Base-by-base conservation (phyloP, 2,329 filamentous ascomycete species). In the Talaromyces pinophilus region DNA sequence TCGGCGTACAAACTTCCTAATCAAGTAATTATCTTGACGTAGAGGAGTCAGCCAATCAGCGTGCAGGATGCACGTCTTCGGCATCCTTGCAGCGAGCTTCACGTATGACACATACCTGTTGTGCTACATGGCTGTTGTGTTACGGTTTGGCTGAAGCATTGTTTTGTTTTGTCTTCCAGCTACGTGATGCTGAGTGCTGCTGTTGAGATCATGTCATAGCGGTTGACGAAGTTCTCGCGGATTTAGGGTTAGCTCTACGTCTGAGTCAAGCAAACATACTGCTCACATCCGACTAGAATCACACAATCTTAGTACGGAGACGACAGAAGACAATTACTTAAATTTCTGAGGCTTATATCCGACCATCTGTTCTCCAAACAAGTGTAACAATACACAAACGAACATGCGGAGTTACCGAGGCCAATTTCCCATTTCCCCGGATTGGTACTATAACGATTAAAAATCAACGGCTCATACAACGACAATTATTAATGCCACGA, bases 401-500 rank as follows among this genome's bases (percentile, higher is more conserved):
- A 40, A 15, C n/a, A 25, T 38, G n/a, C 54, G 54, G 54, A 57
- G 33, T 38, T 57, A 57, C 11, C n/a, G 50, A 22, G 3, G 4
- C 17, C 13, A 22, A 57, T 57, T 57, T 40, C 33, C 54, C 54
- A 57, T 57, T 57, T 57, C 11, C 54, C 54, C 54, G 54, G 3
- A 10, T 6, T 7, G 1, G 6, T 19, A 35, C 7, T 0, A 33
- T 3, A 33, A 19, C 10, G 30, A 55, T 22, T 55, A 13, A 19
- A 3, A 35, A 33, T n/a, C 2, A 54, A 15, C 17, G 5, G 11
- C 19, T 48, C 11, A 15, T 13, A 19, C 15, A 19, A 55, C 28
- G 3, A 35, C 10, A 33, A 55, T 55, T 22, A 55, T 19, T 35
- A 55, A 55, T 55, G 30, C 17, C 17, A 13, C 52, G 10, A 55